Conservation (phyloP, 352 stramenopile genomes). For the Phytopythium mirpurense region DNA sequence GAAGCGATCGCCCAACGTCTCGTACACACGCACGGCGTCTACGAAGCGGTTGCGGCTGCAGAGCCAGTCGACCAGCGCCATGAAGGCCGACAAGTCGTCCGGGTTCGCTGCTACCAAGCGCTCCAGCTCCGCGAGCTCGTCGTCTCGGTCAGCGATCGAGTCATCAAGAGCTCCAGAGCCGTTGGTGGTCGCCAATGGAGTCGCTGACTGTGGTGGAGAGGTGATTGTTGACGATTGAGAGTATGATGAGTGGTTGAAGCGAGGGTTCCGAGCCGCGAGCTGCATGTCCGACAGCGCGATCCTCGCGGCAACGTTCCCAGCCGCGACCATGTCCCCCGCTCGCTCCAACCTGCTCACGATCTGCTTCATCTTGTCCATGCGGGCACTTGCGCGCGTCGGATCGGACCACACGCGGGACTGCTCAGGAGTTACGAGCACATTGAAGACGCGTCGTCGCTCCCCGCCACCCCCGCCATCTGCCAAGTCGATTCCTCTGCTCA, state of each 20-base stretch:
- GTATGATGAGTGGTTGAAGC: too few species aligned
- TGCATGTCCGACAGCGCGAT: not conserved
- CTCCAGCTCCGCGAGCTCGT: not conserved
- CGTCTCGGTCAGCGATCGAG: too few species aligned
- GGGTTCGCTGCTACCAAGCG: not conserved
- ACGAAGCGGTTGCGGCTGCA: not conserved
- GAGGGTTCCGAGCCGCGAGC: not conserved
- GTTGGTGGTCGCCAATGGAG: not conserved
- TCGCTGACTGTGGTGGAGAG: not conserved
- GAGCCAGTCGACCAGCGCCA: not conserved
- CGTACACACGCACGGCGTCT: constrained; percentile 26
- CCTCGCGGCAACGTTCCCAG: not conserved
- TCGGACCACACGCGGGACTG: not conserved
- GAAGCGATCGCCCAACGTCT: constrained; percentile 10
- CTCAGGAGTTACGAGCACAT: constrained; percentile 39
- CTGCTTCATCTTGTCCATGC: not conserved
- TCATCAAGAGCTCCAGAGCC: not conserved
- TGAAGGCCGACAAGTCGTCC: not conserved
- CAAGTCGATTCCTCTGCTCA: too few species aligned
- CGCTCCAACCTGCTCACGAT: not conserved
- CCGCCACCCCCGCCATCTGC: not conserved
- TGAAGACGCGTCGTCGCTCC: constrained; percentile 10
- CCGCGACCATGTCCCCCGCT: not conserved
- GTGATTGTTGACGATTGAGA: too few species aligned
- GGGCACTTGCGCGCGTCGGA: not conserved